phyloP scores from a whole-genome alignment of 148 eudicot species.

The Euryodendron excelsum region DNA sequence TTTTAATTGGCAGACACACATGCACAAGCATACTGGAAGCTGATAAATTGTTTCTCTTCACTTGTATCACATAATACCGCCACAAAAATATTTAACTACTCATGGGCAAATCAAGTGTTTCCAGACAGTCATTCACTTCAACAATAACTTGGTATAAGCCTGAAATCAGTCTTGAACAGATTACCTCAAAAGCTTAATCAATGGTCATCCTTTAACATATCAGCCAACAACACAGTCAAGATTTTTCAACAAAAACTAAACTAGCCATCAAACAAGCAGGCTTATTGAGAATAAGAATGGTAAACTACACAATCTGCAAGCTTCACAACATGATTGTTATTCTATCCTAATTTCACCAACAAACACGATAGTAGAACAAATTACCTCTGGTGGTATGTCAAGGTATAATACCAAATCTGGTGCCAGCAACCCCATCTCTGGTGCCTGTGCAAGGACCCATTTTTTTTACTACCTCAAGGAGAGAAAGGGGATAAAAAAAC shows the following conservation, averaged over 20 bases:
- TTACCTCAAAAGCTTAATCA: conserved; percentile 2
- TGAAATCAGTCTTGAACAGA: background rate
- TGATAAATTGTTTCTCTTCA: background rate
- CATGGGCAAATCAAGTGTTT: background rate
- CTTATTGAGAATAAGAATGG: background rate
- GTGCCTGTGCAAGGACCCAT: conserved; percentile 59
- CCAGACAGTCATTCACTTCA: background rate
- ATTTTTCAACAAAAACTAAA: background rate
- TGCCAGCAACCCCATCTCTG: conserved; percentile 80
- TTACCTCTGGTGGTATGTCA: conserved; percentile 93
- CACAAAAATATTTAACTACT: background rate
- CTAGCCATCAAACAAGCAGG: background rate
- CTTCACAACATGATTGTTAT: background rate
- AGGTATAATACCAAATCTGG: conserved; percentile 94
- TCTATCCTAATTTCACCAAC: background rate
- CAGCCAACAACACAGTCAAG: background rate
- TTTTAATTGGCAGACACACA: background rate
- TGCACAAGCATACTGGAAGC: background rate
- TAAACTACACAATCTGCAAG: background rate
- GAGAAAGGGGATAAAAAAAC: background rate
- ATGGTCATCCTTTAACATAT: background rate
- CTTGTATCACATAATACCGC: background rate
- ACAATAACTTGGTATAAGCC: background rate
- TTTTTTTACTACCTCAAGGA: background rate
- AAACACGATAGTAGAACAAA: background rate